These are phyloP conservation scores for Lodderomyces margitis DNA, from an alignment of 1,139 yeast species.

Conservation along the genomic window DNA sequence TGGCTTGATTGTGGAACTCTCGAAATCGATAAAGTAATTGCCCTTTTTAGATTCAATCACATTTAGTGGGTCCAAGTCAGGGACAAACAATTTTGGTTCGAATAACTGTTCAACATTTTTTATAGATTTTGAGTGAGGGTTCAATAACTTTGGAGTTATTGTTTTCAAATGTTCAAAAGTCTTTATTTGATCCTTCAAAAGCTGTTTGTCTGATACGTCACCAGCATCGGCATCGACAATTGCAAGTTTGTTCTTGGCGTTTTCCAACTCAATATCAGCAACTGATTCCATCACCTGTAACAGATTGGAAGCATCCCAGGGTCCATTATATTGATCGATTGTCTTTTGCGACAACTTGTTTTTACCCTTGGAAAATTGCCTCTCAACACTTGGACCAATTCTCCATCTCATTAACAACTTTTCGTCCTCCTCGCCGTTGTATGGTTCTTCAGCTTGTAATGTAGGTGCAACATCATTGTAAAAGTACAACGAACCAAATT, in stretches of 20 bases:
- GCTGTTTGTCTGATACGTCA: constrained; percentile 36
- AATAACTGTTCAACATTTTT: constrained; percentile 62
- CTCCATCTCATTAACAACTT: constrained; percentile 70
- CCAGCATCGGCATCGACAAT: constrained; percentile 56
- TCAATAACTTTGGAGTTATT: constrained; percentile 56
- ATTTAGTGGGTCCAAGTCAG: constrained; percentile 91
- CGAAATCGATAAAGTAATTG: constrained; percentile 70
- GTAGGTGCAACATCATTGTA: constrained; percentile 52
- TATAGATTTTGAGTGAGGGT: constrained; percentile 47
- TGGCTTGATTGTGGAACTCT: constrained; percentile 77
- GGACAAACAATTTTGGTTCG: constrained; percentile 70
- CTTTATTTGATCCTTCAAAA: constrained; percentile 47
- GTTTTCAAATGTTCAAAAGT: constrained; percentile 59
- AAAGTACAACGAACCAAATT: constrained; percentile 82
- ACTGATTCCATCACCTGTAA: constrained; percentile 59
- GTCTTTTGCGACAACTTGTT: constrained; percentile 42
- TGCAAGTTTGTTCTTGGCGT: constrained; percentile 53
- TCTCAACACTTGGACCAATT: constrained; percentile 87
- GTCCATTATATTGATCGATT: constrained; percentile 60
- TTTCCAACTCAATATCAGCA: constrained; percentile 67
- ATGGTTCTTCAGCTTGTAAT: constrained; percentile 50
- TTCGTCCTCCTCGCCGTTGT: constrained; percentile 60
- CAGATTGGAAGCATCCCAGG: constrained; percentile 65
- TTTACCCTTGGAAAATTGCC: constrained; percentile 71
- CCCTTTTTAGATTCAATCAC: constrained; percentile 48